Percentiles rank a stretch among this genome's conserved stretches.
phyloP scores from a whole-genome alignment of 257 asterid species.

The Solanum pinnatisectum region DNA sequence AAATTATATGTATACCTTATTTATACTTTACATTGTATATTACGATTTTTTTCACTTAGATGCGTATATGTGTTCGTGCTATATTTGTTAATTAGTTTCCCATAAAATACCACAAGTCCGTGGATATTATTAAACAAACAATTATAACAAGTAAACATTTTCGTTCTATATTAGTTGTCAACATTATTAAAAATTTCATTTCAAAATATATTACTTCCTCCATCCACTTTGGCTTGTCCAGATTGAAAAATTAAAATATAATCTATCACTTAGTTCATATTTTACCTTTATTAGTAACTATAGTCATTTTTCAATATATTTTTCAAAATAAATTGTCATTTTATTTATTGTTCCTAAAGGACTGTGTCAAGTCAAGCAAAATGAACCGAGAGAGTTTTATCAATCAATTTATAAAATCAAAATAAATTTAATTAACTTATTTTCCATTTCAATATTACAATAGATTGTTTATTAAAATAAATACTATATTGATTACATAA shows the following conservation, averaged over 20 bases:
- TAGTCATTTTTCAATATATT: too few species aligned
- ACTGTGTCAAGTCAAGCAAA: too few species aligned
- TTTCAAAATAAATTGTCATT: too few species aligned
- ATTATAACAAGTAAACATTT: background rate
- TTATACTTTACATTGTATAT: background rate
- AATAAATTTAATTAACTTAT: background rate
- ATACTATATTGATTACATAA: background rate
- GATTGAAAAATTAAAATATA: too few species aligned
- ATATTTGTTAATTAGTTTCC: conserved; percentile 24
- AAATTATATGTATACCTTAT: background rate
- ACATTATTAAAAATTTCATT: background rate
- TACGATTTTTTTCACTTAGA: background rate
- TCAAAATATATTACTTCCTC: background rate
- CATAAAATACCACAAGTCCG: background rate
- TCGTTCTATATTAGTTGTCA: background rate
- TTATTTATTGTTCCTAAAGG: too few species aligned
- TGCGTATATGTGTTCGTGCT: background rate
- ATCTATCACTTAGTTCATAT: too few species aligned
- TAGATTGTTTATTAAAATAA: too few species aligned
- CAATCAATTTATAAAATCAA: too few species aligned
- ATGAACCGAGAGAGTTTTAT: too few species aligned
- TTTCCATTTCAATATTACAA: too few species aligned
- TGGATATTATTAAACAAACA: background rate
- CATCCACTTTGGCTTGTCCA: too few species aligned
- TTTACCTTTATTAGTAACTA: too few species aligned